Conservation (phyloP, 208 protist genomes). For the Leishmania arabica region DNA sequence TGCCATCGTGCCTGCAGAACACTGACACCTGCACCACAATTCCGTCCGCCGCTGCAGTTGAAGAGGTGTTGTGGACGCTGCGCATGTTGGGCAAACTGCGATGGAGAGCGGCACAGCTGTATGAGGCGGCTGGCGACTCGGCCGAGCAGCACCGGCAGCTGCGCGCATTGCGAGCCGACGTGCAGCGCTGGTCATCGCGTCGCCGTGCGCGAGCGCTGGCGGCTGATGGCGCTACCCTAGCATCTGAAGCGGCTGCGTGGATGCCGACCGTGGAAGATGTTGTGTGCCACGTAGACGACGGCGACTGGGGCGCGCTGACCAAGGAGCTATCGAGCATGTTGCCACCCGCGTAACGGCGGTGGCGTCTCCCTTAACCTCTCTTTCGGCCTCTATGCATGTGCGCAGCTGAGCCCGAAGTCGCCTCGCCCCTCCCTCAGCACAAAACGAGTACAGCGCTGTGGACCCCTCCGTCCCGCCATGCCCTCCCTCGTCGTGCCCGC, state of each 20-base stretch:
- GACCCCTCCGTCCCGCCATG: background rate
- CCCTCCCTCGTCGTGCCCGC: background rate
- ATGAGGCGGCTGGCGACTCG: constrained; percentile 18
- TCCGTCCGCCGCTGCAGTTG: background rate
- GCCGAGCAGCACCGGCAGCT: constrained; percentile 14
- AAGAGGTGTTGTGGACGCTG: constrained; percentile 41
- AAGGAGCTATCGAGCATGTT: constrained; percentile 13
- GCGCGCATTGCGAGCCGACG: constrained; percentile 11
- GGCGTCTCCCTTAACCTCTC: background rate
- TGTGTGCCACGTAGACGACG: constrained; percentile 21
- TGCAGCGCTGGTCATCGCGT: constrained; percentile 27
- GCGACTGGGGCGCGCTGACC: constrained; percentile 12
- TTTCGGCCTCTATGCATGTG: background rate
- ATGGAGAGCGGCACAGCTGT: constrained; percentile 38
- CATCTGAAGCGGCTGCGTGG: background rate
- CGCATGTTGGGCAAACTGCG: constrained; percentile 43
- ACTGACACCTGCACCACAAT: background rate
- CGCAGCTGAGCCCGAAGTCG: background rate
- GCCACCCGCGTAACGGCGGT: background rate
- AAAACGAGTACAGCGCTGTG: too few relatives aligned
- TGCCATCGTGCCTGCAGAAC: background rate
- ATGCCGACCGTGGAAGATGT: constrained; percentile 16
- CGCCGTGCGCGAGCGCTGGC: constrained; percentile 5
- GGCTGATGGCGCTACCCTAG: background rate
- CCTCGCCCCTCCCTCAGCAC: background rate